A percentile compares a stretch with the other conserved stretches of the same genome.
Conservation (phyloP, 495 filamentous ascomycete genomes). For the Penicillium bovifimosum region DNA sequence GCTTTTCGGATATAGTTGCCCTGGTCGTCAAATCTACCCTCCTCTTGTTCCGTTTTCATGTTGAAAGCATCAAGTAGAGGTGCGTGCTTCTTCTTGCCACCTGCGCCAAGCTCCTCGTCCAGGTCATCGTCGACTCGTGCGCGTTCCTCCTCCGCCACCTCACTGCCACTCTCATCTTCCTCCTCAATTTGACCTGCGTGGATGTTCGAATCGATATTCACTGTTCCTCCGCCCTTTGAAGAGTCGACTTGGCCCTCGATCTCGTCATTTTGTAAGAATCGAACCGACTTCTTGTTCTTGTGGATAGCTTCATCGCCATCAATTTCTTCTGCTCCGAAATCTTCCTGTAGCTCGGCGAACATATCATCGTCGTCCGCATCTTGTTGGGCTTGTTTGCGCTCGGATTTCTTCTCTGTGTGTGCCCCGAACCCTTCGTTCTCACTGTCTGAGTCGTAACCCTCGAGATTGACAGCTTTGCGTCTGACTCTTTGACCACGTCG, state of each 20-base stretch:
- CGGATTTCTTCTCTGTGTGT: slow-evolving; percentile 54
- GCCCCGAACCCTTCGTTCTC: slow-evolving; percentile 85
- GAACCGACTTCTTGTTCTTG: slow-evolving; percentile 74
- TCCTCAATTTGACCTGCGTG: slow-evolving; percentile 40
- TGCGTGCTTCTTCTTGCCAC: slow-evolving; percentile 86
- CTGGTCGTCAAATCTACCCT: slow-evolving; percentile 81
- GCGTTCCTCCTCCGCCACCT: slow-evolving; percentile 67
- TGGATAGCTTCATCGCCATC: slow-evolving; percentile 40
- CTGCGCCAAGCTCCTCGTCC: slow-evolving; percentile 84
- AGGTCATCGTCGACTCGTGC: slow-evolving; percentile 63
- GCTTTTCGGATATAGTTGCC: slow-evolving; percentile 93
- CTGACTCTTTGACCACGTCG: slow-evolving; percentile 70
- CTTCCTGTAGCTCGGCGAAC: slow-evolving; percentile 75
- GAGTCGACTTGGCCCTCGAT: slow-evolving; percentile 81
- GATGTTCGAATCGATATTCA: slow-evolving; percentile 53
- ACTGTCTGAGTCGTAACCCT: slow-evolving; percentile 93
- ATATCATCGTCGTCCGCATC: slow-evolving; percentile 68
- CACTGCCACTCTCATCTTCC: slow-evolving; percentile 55
- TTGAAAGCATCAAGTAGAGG: slow-evolving; percentile 98
- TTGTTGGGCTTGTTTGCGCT: slow-evolving; percentile 42
- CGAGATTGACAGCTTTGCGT: slow-evolving; percentile 87
- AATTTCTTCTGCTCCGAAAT: slow-evolving; percentile 48
- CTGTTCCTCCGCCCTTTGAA: slow-evolving; percentile 65
- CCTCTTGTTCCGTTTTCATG: slow-evolving; percentile 83
- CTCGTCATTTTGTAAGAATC: slow-evolving; percentile 66